Base-by-base conservation (phyloP, 2,329 filamentous ascomycete genomes). In the Penicillium crustosum region DNA sequence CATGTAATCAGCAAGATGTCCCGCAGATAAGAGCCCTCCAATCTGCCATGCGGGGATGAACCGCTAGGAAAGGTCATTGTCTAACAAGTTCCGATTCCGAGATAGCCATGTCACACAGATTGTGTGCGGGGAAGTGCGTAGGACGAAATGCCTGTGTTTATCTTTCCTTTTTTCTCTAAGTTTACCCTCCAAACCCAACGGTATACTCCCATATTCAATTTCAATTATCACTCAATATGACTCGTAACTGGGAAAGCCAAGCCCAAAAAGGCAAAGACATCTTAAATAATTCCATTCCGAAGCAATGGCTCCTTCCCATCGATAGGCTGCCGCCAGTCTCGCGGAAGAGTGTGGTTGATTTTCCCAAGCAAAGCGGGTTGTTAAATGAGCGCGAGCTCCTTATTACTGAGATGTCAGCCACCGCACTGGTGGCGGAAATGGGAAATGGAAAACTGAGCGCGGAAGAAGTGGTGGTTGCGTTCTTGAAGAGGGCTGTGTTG, bases 371-470 rank as follows among this genome's bases (percentile, higher is more conserved):
- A 58, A 80, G 81, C 61, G 81, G 82, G 0, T 65, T 85, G 4
- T 70, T 86, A 31, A 78, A 66, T 9, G 61, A 74, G 12, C 65
- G 74, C 10, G 84, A 86, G 61, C 69, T 85, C 8, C 60, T 65
- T 4, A 83, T 86, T 56, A 86, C 83, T 0, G 81, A 84, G 42
- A 64, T 65, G 55, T 71, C 71, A 5, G 72, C 71, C 7, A 71
- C 69, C 0, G 56, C 57, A 17, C 62, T 73, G 10, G 69, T 73
- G 9, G 35, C 35, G 0, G 64, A 65, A 13, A 74, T 74, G 69
- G 64, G 64, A 1, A 45, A 61, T 1, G 70, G 69, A 5, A 59
- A 54, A 12, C 45, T 73, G 23, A 70, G 57, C 13, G 71, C 71
- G 0, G 71, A 74, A 48, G 71, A 73, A 33, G 70, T 71, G 7